Evolutionary conservation across 805 yeast genomes (phyloP).

Genomic region (Metschnikowia chrysomelidarum): DNA sequence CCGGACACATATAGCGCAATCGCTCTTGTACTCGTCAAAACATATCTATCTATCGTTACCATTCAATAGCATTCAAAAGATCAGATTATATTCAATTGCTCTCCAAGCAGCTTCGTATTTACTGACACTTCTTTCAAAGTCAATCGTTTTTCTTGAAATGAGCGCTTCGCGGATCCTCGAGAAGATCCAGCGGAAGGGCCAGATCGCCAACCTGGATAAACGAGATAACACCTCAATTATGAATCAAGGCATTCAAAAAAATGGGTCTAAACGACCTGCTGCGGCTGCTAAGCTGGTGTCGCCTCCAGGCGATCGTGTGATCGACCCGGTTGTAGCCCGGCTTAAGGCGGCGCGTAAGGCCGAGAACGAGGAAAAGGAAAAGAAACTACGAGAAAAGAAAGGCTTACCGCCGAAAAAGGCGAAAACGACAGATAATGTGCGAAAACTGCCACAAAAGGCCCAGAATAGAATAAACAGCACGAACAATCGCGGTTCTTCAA

Average conservation of each 20-base stretch:
- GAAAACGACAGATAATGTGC: too few species aligned
- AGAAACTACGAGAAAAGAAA: constrained; percentile 32
- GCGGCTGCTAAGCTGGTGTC: constrained; percentile 1
- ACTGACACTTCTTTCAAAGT: too few species aligned
- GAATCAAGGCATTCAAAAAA: neutral
- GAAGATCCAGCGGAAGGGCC: constrained; percentile 28
- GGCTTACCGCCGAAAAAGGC: constrained; percentile 28
- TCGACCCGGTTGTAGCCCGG: constrained; percentile 71
- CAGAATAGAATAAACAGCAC: neutral
- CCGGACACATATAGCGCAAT: too few species aligned
- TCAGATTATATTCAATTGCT: too few species aligned
- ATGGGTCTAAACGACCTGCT: too few species aligned
- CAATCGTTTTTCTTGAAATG: constrained; percentile 4
- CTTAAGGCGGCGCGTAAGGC: constrained; percentile 63
- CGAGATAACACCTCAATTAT: too few species aligned
- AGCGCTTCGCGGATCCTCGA: constrained; percentile 28
- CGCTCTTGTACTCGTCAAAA: too few species aligned
- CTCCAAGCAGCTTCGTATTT: too few species aligned
- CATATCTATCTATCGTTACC: too few species aligned
- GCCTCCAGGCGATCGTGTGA: constrained; percentile 21
- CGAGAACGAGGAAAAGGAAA: constrained; percentile 47
- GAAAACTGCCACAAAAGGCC: constrained; percentile 8
- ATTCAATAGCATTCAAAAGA: too few species aligned
- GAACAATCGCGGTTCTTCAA: constrained; percentile 10
- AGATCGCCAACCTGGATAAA: constrained; percentile 1